phyloP scores from a whole-genome alignment of 192 early-diverging fungal genomes.

The Coemansia sp. region DNA sequence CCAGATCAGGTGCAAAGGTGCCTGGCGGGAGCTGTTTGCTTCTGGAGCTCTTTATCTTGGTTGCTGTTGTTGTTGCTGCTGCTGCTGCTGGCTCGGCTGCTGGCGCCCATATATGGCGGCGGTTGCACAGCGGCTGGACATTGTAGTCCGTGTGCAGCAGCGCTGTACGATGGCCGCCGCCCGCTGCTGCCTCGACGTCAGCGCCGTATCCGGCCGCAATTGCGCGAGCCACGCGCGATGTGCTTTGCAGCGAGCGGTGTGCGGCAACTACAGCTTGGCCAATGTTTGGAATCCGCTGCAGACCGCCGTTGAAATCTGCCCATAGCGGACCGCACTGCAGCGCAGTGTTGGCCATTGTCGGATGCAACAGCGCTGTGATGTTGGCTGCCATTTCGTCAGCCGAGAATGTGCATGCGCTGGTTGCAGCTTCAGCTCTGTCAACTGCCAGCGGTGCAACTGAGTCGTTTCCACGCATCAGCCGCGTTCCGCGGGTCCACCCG shows the following conservation, averaged over 20 bases:
- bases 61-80: no score
- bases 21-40: constrained; percentile 24
- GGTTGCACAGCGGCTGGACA: constrained; percentile 77
- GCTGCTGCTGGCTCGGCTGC: constrained; percentile 31
- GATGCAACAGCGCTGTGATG: constrained; percentile 85
- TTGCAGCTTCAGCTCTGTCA: constrained; percentile 11
- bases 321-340: constrained; percentile 76
- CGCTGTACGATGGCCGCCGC: constrained; percentile 9
- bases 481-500: constrained; percentile 97
- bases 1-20: constrained; percentile 73
- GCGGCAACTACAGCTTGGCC: constrained; percentile 7
- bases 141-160: constrained; percentile 19
- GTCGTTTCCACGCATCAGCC: constrained; percentile 92
- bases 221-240: neutral
- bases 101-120: constrained; percentile 74
- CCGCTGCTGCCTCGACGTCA: constrained; percentile 3
- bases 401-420: constrained; percentile 90
- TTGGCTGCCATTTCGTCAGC: constrained; percentile 94
- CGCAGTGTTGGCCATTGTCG: constrained; percentile 67
- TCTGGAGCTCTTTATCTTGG: constrained; percentile 38
- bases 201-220: constrained; percentile 19
- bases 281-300: constrained; percentile 71
- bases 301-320: constrained; percentile 96
- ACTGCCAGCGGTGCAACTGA: constrained; percentile 82
- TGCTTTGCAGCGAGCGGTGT: constrained; percentile 1